Percentiles rank a stretch among this genome's conserved stretches.
Evolutionary conservation across 495 filamentous ascomycete species (phyloP).

Genomic region (Alectoria sarmentosa): DNA sequence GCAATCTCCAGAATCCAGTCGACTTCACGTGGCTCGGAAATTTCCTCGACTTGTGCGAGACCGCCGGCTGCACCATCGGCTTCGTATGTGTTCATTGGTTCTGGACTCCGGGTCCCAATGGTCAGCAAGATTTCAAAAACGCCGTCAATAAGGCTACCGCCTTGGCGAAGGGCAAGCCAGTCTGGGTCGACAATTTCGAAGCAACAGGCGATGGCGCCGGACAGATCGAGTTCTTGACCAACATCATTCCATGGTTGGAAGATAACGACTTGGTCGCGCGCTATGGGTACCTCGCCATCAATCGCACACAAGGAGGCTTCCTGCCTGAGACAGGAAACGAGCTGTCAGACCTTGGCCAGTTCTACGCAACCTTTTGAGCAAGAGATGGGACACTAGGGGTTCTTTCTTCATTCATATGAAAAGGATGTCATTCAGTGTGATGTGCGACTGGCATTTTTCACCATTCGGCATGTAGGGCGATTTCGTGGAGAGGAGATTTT

Average conservation of each 20-base stretch:
- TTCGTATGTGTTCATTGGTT: constrained; percentile 24
- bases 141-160: constrained; percentile 14
- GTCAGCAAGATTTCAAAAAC: constrained; percentile 18
- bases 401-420: not conserved
- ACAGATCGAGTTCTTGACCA: constrained; percentile 43
- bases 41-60: constrained; percentile 19
- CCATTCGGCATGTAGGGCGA: not conserved
- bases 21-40: constrained; percentile 19
- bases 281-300: constrained; percentile 19
- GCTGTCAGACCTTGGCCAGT: constrained; percentile 11
- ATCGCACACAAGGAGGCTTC: constrained; percentile 10
- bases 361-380: constrained; percentile 15
- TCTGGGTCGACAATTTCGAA: constrained; percentile 25
- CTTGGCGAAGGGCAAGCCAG: constrained; percentile 14
- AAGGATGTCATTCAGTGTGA: not conserved
- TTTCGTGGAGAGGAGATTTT: not conserved
- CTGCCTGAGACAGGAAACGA: constrained; percentile 3
- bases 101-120: constrained; percentile 1
- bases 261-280: constrained; percentile 12
- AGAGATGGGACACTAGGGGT: not conserved
- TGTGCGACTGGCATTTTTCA: not conserved
- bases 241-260: constrained; percentile 22
- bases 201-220: constrained; percentile 25
- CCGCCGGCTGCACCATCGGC: constrained; percentile 21
- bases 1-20: constrained; percentile 11